A percentile compares a stretch with the other conserved stretches of the same genome.
phyloP scores from a whole-genome alignment of 192 early-diverging fungal species.

The Podila clonocystis region DNA sequence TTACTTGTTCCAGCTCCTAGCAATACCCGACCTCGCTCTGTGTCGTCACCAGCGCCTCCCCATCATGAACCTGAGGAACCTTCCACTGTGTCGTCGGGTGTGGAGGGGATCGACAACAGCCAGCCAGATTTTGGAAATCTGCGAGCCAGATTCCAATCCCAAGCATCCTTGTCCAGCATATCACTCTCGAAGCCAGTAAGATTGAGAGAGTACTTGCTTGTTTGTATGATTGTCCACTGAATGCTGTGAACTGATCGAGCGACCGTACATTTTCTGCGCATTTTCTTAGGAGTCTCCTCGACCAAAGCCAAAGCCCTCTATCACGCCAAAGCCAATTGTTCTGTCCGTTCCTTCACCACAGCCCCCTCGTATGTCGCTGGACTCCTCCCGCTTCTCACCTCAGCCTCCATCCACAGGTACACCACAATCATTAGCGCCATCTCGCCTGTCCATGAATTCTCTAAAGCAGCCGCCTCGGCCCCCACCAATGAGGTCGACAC shows the following conservation, averaged over 20 bases:
- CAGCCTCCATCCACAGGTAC: conserved; percentile 9
- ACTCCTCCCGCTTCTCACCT: conserved; percentile 11
- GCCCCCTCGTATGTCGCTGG: conserved; percentile 21
- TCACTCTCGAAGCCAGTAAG: conserved; percentile 26
- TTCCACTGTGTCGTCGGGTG: neutral
- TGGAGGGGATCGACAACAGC: conserved; percentile 29
- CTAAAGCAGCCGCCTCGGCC: conserved; percentile 11
- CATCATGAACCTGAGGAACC: neutral
- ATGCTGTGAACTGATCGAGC: neutral
- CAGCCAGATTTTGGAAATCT: conserved; percentile 44
- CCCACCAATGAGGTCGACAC: conserved; percentile 7
- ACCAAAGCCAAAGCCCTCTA: conserved; percentile 17
- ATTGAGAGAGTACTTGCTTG: no score
- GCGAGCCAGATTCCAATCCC: conserved; percentile 48
- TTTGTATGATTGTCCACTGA: neutral
- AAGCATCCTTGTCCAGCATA: conserved; percentile 12
- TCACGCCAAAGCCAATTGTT: conserved; percentile 18
- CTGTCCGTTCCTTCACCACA: neutral
- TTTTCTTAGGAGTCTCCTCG: conserved; percentile 20
- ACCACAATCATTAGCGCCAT: neutral
- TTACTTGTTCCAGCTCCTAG: neutral
- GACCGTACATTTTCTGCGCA: neutral
- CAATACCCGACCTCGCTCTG: conserved; percentile 28
- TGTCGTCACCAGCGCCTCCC: conserved; percentile 31
- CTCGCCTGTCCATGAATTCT: conserved; percentile 4